Percentiles rank a stretch among this genome's conserved stretches.
phyloP scores from a whole-genome alignment of 2,329 filamentous ascomycete genomes.

The Diplodia mutila region DNA sequence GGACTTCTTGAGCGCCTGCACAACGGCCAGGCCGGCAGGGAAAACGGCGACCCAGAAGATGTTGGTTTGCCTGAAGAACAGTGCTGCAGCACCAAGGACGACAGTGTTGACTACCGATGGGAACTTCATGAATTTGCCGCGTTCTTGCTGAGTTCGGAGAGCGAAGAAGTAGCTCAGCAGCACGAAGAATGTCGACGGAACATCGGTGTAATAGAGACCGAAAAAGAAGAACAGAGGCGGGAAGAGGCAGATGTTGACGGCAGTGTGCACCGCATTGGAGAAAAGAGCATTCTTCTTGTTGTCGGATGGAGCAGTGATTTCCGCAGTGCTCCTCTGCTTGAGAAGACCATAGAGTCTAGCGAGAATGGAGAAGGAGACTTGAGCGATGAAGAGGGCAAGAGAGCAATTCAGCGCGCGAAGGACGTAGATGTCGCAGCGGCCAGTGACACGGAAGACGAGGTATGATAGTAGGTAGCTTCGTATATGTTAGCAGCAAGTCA shows the following conservation, averaged over 20 bases:
- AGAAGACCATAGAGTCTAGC: constrained; percentile 23
- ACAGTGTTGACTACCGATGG: constrained; percentile 30
- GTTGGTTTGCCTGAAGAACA: constrained; percentile 90
- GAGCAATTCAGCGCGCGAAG: constrained; percentile 45
- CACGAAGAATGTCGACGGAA: constrained; percentile 77
- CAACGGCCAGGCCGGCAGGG: constrained; percentile 60
- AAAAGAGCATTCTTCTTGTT: constrained; percentile 41
- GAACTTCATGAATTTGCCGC: constrained; percentile 28
- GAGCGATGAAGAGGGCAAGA: constrained; percentile 23
- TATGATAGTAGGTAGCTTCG: constrained; percentile 49
- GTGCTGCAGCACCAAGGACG: constrained; percentile 65
- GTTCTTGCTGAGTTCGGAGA: constrained; percentile 35
- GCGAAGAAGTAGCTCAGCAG: constrained; percentile 65
- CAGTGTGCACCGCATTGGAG: constrained; percentile 57
- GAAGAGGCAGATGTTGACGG: constrained; percentile 81
- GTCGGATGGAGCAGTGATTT: background rate
- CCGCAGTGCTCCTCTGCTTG: background rate
- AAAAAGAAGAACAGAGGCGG: constrained; percentile 96
- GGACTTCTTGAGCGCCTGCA: constrained; percentile 35
- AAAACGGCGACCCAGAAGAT: constrained; percentile 92
- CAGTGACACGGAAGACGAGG: constrained; percentile 42
- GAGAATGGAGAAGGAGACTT: constrained; percentile 25
- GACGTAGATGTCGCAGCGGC: constrained; percentile 42
- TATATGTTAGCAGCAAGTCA: constrained; percentile 42
- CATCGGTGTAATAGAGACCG: constrained; percentile 91